Conservation (phyloP, 176 grass and related monocot species). For the Oryza nivara region DNA sequence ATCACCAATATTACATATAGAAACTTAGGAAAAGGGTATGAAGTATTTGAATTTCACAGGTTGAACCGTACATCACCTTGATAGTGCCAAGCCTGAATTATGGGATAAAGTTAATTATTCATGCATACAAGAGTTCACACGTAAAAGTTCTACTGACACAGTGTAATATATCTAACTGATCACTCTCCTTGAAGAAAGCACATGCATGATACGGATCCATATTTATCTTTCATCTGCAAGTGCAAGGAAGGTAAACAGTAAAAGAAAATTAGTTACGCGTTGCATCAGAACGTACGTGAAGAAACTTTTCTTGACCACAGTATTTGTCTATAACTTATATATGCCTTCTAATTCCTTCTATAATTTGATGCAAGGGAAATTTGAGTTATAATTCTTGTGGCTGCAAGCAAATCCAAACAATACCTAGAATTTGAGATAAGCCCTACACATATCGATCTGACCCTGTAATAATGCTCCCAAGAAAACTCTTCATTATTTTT, state of each 20-base stretch:
- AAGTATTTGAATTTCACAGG: slow-evolving; percentile 2
- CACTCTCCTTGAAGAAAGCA: not conserved
- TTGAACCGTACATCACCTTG: slow-evolving; percentile 15
- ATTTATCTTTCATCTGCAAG: slow-evolving; percentile 58
- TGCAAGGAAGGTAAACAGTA: not conserved
- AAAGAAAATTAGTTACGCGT: not conserved
- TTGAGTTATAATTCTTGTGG: too few species aligned
- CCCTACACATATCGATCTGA: too few species aligned
- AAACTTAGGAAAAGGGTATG: not conserved
- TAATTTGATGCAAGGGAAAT: not conserved
- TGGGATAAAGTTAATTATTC: slow-evolving; percentile 23
- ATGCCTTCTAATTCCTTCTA: not conserved
- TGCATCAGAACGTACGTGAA: not conserved
- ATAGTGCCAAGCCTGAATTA: slow-evolving; percentile 16
- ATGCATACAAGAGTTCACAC: not conserved
- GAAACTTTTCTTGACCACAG: not conserved
- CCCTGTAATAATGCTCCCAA: too few species aligned
- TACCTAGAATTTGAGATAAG: too few species aligned
- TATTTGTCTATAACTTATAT: not conserved
- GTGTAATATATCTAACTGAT: slow-evolving; percentile 14
- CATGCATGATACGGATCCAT: slow-evolving; percentile 6
- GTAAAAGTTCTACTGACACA: slow-evolving; percentile 18
- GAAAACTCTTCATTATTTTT: not conserved
- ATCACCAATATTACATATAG: slow-evolving; percentile 12
- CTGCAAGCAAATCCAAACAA: too few species aligned